These are phyloP conservation scores for Protomyces pachydermus DNA, from an alignment of 1,139 yeast genomes.

Conservation along the genomic window DNA sequence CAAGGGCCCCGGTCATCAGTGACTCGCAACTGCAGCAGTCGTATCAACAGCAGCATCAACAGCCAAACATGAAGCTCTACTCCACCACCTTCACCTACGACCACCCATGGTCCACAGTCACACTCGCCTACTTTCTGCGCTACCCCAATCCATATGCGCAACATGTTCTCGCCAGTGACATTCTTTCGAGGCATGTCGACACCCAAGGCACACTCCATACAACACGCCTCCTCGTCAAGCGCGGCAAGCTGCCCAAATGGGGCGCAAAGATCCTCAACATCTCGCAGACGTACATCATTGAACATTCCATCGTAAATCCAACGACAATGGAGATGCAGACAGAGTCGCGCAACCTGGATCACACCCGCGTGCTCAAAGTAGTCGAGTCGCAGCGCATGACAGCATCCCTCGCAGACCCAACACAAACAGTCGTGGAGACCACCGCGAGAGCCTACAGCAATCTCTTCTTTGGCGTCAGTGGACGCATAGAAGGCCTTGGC, in stretches of 20 bases:
- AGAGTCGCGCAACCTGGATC: slow-evolving; percentile 82
- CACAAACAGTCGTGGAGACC: slow-evolving; percentile 46
- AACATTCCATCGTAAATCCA: slow-evolving; percentile 72
- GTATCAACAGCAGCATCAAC: too few species aligned
- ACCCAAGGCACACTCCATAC: slow-evolving; percentile 61
- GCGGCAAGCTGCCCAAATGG: slow-evolving; percentile 78
- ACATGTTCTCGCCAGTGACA: slow-evolving; percentile 85
- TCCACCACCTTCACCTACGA: slow-evolving; percentile 25
- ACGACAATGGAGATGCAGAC: slow-evolving; percentile 52
- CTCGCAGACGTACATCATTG: slow-evolving; percentile 60
- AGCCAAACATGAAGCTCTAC: slow-evolving; percentile 13
- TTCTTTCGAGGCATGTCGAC: slow-evolving; percentile 58
- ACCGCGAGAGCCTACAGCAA: not conserved
- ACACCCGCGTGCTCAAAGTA: slow-evolving; percentile 68
- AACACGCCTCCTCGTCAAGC: slow-evolving; percentile 69
- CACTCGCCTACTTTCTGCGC: slow-evolving; percentile 74
- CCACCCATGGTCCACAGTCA: slow-evolving; percentile 62
- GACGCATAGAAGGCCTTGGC: slow-evolving; percentile 72
- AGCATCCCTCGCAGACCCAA: slow-evolving; percentile 53
- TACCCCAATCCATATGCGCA: slow-evolving; percentile 87
- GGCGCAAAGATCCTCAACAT: slow-evolving; percentile 58
- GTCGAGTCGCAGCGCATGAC: slow-evolving; percentile 61
- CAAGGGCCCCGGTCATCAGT: too few species aligned
- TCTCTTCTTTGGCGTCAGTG: not conserved
- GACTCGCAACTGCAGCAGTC: too few species aligned